These are phyloP conservation scores for Lipomyces yarrowii DNA, from an alignment of 1,139 yeast genomes.

Conservation along the genomic window DNA sequence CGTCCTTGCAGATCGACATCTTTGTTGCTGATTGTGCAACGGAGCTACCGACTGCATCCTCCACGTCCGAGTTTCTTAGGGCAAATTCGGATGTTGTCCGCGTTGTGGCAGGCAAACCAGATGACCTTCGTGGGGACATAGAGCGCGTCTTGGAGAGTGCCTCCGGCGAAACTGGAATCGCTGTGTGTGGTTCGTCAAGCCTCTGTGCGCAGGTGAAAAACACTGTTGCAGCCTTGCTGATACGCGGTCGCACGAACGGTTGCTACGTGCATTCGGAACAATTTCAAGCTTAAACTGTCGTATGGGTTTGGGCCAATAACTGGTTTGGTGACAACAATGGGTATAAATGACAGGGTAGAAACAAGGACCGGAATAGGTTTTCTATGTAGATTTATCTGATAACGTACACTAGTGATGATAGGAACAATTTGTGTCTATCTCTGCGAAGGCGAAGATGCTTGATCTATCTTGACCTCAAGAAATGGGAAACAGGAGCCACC, in stretches of 20 bases:
- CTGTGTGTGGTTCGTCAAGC: slow-evolving; percentile 33
- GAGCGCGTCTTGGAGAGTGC: slow-evolving; percentile 14
- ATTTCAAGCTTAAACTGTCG: slow-evolving; percentile 4
- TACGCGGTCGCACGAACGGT: slow-evolving; percentile 34
- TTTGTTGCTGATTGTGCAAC: slow-evolving; percentile 5
- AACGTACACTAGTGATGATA: too few relatives aligned
- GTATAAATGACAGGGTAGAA: too few relatives aligned
- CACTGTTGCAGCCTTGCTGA: slow-evolving; percentile 27
- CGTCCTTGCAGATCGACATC: not conserved
- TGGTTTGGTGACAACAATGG: too few relatives aligned
- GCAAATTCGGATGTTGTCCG: not conserved
- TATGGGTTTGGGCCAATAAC: too few relatives aligned
- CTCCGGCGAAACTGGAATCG: slow-evolving; percentile 34
- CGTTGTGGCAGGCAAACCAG: slow-evolving; percentile 25
- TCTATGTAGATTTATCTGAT: too few relatives aligned
- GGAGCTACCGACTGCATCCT: not conserved
- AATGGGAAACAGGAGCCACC: slow-evolving; percentile 41
- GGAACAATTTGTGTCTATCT: too few relatives aligned
- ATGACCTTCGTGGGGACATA: slow-evolving; percentile 15
- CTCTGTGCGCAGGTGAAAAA: slow-evolving; percentile 27
- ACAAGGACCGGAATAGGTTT: too few relatives aligned
- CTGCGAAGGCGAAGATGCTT: too few relatives aligned
- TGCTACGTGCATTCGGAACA: slow-evolving; percentile 33
- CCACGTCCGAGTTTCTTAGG: not conserved
- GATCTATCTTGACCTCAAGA: slow-evolving; percentile 43